Evolutionary conservation across 2,329 filamentous ascomycete genomes (phyloP).

Genomic region (Monosporascus sp.): DNA sequence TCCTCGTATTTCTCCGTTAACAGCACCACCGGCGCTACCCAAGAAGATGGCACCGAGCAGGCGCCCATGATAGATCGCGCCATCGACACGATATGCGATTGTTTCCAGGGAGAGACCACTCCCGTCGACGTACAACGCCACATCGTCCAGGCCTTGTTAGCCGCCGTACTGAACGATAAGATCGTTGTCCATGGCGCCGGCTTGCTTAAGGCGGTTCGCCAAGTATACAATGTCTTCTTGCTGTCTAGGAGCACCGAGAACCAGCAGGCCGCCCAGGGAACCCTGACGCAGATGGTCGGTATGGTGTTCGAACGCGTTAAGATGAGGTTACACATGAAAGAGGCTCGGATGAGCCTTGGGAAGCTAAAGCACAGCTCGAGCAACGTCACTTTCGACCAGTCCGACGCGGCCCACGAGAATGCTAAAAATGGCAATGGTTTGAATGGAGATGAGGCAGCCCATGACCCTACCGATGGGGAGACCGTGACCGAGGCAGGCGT

Average conservation of each 20-base stretch:
- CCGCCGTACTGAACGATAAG: conserved; percentile 96
- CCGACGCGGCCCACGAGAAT: conserved; percentile 31
- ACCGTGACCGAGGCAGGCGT: too few species aligned
- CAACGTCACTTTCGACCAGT: conserved; percentile 45
- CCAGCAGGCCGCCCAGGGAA: conserved; percentile 95
- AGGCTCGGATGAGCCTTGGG: conserved; percentile 59
- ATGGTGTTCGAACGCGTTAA: conserved; percentile 97
- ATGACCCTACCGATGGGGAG: conserved; percentile 21
- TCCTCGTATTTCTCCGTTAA: conserved; percentile 94
- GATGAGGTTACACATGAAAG: conserved; percentile 78
- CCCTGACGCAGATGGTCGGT: conserved; percentile 95
- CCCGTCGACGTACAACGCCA: conserved; percentile 90
- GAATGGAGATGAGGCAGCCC: conserved; percentile 33
- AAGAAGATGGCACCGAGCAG: conserved; percentile 38
- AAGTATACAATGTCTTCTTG: conserved; percentile 98
- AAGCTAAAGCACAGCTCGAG: conserved; percentile 48
- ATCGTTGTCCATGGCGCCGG: conserved; percentile 97
- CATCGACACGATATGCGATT: conserved; percentile 99
- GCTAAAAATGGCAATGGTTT: conserved; percentile 18
- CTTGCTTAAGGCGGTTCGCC: conserved; percentile 89
- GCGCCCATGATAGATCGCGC: conserved; percentile 90
- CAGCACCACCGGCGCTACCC: conserved; percentile 37
- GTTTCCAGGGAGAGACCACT: conserved; percentile 94
- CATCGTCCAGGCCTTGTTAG: conserved; percentile 93
- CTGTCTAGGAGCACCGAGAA: conserved; percentile 90